Conservation (phyloP, 78 protist species). For the Tieghemostelium lacteum region DNA sequence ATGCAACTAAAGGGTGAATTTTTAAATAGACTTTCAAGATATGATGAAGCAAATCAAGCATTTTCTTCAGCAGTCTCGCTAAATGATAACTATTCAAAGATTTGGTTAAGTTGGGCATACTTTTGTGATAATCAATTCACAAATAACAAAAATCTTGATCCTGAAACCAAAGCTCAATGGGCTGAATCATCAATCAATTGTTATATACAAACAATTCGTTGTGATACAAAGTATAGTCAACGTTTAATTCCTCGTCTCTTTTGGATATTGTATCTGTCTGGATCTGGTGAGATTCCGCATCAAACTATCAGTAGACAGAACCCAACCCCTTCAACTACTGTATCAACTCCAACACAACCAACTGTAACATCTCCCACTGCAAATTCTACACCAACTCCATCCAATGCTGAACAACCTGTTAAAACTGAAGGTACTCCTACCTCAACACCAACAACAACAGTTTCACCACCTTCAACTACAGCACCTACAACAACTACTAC, state of each 20-base stretch:
- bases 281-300: constrained; percentile 49
- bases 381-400: not conserved
- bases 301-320: not conserved
- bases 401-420: too few species aligned
- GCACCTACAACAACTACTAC: not conserved
- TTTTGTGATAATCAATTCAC: constrained; percentile 82
- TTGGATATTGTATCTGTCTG: constrained; percentile 64
- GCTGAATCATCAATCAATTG: constrained; percentile 63
- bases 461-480: not conserved
- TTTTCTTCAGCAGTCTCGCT: constrained; percentile 74
- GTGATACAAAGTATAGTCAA: constrained; percentile 41
- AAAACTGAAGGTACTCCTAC: too few species aligned
- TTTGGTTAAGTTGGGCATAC: constrained; percentile 85
- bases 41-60: constrained; percentile 80
- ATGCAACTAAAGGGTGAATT: constrained; percentile 79
- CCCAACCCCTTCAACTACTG: constrained; percentile 3
- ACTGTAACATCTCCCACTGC: not conserved
- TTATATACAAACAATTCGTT: constrained; percentile 45
- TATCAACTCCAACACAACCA: not conserved
- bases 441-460: not conserved
- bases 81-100: constrained; percentile 77
- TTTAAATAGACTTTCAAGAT: constrained; percentile 41
- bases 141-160: not conserved
- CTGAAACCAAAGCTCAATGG: constrained; percentile 41
- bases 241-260: constrained; percentile 21